Evolutionary conservation across 176 grass and related monocot genomes (phyloP).

Genomic region (Guadua angustifolia): DNA sequence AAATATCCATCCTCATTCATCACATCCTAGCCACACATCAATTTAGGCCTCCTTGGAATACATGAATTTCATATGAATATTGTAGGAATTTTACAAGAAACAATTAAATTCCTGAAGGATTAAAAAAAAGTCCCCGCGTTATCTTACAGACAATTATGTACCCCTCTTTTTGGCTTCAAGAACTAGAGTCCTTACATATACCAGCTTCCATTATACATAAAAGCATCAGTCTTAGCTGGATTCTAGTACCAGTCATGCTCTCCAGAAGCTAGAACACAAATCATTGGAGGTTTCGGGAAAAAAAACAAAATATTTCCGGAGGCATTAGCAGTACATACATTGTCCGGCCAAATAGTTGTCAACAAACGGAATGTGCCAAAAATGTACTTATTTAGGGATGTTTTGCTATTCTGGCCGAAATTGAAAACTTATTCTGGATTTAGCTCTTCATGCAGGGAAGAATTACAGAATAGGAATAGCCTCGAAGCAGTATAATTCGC

Average conservation of each 20-base stretch:
- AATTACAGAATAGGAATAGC: no score
- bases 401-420: no score
- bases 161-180: background rate
- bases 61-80: no score
- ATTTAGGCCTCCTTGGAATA: no score
- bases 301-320: background rate
- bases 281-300: background rate
- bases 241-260: background rate
- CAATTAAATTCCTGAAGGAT: no score
- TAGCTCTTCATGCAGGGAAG: no score
- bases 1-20: background rate
- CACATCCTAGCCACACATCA: no score
- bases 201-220: background rate
- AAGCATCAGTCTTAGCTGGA: background rate
- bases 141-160: background rate
- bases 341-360: background rate
- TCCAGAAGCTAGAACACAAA: background rate
- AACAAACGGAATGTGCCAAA: conserved; percentile 2
- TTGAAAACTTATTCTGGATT: no score
- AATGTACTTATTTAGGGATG: no score
- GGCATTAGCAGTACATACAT: background rate
- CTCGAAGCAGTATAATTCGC: no score
- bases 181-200: background rate
- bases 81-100: no score
- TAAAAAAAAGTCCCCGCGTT: no score